Evolutionary conservation across 1,139 yeast genomes (phyloP), one percentile per base, ranked within the genome.

Genomic region (Blastobotrys illinoisensis): DNA sequence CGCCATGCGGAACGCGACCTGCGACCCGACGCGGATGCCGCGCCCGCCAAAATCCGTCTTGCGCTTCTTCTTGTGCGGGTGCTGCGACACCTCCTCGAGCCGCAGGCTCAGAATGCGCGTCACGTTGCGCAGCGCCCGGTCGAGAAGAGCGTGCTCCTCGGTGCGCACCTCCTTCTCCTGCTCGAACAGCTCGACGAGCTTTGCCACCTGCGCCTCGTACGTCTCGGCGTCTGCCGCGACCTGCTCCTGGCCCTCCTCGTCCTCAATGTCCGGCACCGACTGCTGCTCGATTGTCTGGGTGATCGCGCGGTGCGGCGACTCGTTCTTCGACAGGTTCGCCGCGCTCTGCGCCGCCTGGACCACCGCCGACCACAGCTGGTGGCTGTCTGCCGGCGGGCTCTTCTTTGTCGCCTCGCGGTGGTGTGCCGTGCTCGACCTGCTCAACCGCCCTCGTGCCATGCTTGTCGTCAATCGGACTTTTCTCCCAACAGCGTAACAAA

Each of bases 1-100:
- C 28, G 56, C 43, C 26, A 91, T 79, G 66, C 86, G 83, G 72
- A 86, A 93, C 0, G 98, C 99, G 1, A 93, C 97, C 62, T 88
- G 96, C 0, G 93, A 80, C 1, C 95, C 93, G 1, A 87, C 74
- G 6, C 48, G 20, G 14, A 56, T 47, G 28, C 19, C 18, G 13
- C 32, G 32, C 32, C 32, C 32, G 32, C 32, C 9, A 3, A 11
- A 9, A 45, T 44, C 44, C 11, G 24, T 43, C 32, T 50, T 47
- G 16, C 58, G 51, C 44, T 51, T 51, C 48, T 55, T 51, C 46
- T 44, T 45, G 32, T 2, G 53, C 44, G 3, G 56, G 48, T 13
- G 21, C 50, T 11, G 47, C 36, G 20, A 45, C 44, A 19, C 26
- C 47, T 49, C 53, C 19, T 53, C 56, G n/a, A 52, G 50, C 16